Percentiles rank a stretch among this genome's conserved stretches.
Evolutionary conservation across 495 filamentous ascomycete genomes (phyloP).

Genomic region (Corynascus novoguineensis): DNA sequence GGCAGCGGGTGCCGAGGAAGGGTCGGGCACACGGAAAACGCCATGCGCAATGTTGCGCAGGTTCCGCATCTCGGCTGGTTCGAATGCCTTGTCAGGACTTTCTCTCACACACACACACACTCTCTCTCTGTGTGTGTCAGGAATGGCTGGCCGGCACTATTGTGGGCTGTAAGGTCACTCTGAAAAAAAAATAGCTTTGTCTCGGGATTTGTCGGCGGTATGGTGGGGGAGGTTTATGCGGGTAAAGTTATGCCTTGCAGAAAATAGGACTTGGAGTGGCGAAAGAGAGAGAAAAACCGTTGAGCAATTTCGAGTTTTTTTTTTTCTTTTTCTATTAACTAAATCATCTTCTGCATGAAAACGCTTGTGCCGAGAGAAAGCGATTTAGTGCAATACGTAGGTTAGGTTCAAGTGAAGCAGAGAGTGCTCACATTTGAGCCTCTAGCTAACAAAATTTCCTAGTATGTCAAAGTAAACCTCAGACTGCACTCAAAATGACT

Average conservation of each 20-base stretch:
- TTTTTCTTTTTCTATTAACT: too few relatives aligned
- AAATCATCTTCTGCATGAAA: too few relatives aligned
- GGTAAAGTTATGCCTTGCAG: not conserved
- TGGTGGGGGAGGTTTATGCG: not conserved
- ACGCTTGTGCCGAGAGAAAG: too few relatives aligned
- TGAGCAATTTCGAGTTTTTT: not conserved
- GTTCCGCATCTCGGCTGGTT: constrained; percentile 62
- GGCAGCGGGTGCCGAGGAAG: constrained; percentile 22
- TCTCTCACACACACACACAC: too few relatives aligned
- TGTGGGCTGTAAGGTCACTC: constrained; percentile 4
- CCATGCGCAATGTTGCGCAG: constrained; percentile 64
- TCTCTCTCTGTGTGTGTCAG: not conserved
- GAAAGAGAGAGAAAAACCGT: not conserved
- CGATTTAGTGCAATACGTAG: too few relatives aligned
- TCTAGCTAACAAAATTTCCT: too few relatives aligned
- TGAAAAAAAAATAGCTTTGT: constrained; percentile 7
- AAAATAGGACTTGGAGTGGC: not conserved
- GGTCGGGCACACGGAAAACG: constrained; percentile 47
- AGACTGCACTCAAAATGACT: too few relatives aligned
- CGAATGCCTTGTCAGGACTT: not conserved
- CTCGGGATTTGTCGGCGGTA: constrained; percentile 18
- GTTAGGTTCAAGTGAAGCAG: too few relatives aligned
- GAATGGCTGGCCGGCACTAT: not conserved
- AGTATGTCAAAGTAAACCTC: too few relatives aligned
- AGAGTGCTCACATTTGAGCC: too few relatives aligned